Evolutionary conservation across 2,329 filamentous ascomycete species (phyloP).

Genomic region (Neurospora sp.): DNA sequence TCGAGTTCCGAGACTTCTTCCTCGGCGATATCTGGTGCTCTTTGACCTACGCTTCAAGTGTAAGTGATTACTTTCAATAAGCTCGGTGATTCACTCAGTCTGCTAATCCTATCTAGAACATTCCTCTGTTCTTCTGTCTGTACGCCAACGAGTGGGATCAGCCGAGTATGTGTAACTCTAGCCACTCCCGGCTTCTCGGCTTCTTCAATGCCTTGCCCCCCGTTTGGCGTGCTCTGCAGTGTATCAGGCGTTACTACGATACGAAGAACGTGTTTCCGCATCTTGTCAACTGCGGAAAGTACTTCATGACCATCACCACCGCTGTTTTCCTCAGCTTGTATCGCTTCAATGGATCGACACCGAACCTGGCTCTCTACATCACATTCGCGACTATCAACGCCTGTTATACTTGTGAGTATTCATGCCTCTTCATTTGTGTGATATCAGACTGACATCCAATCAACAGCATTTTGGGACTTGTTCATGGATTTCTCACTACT

Average conservation of each 20-base stretch:
- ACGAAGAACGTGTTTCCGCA: constrained; percentile 85
- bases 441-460: constrained; percentile 2
- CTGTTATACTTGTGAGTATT: constrained; percentile 61
- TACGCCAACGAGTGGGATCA: constrained; percentile 72
- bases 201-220: constrained; percentile 78
- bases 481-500: constrained; percentile 95
- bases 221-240: constrained; percentile 86
- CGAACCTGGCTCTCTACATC: constrained; percentile 62
- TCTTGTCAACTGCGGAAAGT: constrained; percentile 86
- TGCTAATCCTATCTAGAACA: constrained; percentile 46
- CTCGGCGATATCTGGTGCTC: constrained; percentile 97
- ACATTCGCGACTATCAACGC: constrained; percentile 72
- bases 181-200: constrained; percentile 69
- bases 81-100: not conserved
- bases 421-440: not conserved
- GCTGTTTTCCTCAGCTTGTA: constrained; percentile 74
- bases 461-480: constrained; percentile 73
- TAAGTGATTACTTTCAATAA: constrained; percentile 35
- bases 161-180: constrained; percentile 73
- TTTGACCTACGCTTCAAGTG: constrained; percentile 77
- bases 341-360: constrained; percentile 54
- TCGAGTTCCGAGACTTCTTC: constrained; percentile 97
- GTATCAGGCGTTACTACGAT: constrained; percentile 78
- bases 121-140: constrained; percentile 88
- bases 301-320: constrained; percentile 71